Evolutionary conservation across 2,329 filamentous ascomycete species (phyloP).

Genomic region (Passalora sequoiae): DNA sequence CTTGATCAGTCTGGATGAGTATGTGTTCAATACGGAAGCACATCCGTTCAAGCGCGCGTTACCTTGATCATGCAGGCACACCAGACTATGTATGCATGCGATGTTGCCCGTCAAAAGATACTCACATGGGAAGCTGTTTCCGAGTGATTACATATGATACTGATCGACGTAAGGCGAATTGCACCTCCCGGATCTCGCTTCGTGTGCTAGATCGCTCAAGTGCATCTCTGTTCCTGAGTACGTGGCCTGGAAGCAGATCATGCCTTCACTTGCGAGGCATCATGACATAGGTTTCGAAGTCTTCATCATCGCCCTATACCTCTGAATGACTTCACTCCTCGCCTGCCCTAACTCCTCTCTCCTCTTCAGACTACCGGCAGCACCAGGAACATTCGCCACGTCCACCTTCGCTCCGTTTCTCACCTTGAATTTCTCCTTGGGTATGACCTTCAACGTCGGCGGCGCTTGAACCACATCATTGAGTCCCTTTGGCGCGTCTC

Average conservation of each 20-base stretch:
- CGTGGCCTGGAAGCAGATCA: too few relatives aligned
- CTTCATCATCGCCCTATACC: conserved; percentile 67
- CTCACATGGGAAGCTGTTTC: too few relatives aligned
- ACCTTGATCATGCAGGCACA: conserved; percentile 8
- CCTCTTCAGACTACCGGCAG: conserved; percentile 64
- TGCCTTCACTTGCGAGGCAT: too few relatives aligned
- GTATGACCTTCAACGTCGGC: conserved; percentile 62
- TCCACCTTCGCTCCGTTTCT: conserved; percentile 60
- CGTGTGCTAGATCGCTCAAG: too few relatives aligned
- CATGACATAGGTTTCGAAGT: too few relatives aligned
- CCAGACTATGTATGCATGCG: too few relatives aligned
- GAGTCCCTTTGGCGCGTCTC: conserved; percentile 50
- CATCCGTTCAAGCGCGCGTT: conserved; percentile 41
- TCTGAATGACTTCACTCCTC: conserved; percentile 65
- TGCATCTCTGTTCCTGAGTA: too few relatives aligned
- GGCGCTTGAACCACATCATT: conserved; percentile 67
- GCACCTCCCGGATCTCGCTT: too few relatives aligned
- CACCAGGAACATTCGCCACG: conserved; percentile 63
- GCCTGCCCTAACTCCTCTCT: conserved; percentile 68
- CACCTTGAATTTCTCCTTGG: conserved; percentile 60
- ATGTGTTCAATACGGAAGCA: conserved; percentile 49
- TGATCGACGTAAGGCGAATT: too few relatives aligned
- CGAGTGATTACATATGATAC: too few relatives aligned
- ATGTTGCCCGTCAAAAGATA: too few relatives aligned
- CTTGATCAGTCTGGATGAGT: conserved; percentile 44